These are phyloP conservation scores for Russula foetens DNA, from an alignment of 768 basidiomycete genomes.

Conservation along the genomic window DNA sequence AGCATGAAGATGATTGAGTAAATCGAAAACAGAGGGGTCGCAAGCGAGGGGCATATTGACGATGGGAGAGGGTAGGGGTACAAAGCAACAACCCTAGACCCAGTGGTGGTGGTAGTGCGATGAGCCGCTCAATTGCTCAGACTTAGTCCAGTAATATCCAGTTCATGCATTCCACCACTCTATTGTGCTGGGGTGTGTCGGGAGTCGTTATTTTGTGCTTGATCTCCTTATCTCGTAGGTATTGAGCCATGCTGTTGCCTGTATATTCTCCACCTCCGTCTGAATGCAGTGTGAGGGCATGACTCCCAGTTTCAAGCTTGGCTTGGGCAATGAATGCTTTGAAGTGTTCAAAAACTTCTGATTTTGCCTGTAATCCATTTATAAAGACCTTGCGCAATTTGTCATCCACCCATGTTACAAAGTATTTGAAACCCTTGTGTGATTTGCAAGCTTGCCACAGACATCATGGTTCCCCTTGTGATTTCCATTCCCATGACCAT, in stretches of 20 bases:
- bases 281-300: background rate
- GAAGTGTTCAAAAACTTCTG: slow-evolving; percentile 7
- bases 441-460: slow-evolving; percentile 21
- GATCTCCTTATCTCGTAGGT: slow-evolving; percentile 17
- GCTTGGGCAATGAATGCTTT: slow-evolving; percentile 14
- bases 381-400: slow-evolving; percentile 19
- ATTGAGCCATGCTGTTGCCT: background rate
- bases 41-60: no score
- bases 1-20: no score
- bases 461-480: slow-evolving; percentile 3
- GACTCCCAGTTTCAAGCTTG: slow-evolving; percentile 14
- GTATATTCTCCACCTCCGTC: slow-evolving; percentile 22
- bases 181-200: slow-evolving; percentile 15
- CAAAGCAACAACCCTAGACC: no score
- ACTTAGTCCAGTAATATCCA: slow-evolving; percentile 13
- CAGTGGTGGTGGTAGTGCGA: no score
- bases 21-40: no score
- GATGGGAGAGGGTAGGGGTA: no score
- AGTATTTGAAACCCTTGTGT: slow-evolving; percentile 13
- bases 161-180: slow-evolving; percentile 22
- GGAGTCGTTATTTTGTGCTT: background rate
- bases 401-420: slow-evolving; percentile 21
- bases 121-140: no score
- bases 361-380: slow-evolving; percentile 15
- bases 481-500: slow-evolving; percentile 13